Conservation (phyloP, 768 basidiomycete genomes). For the Termitomyces sp. region DNA sequence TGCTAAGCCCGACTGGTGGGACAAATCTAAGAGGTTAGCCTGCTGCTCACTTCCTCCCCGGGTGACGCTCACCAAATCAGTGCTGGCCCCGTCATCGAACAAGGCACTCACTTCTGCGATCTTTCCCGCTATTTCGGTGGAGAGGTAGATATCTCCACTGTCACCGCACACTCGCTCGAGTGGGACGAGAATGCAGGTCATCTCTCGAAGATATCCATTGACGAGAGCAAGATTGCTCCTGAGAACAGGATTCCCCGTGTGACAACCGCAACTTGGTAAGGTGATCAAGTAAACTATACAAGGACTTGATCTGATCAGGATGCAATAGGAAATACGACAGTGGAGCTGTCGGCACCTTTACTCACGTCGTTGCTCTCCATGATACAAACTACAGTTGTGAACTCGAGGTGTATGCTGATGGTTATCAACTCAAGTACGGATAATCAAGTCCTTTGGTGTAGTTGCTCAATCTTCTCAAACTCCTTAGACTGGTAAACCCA, state of each 20-base stretch:
- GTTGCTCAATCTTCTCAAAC: conserved; percentile 1
- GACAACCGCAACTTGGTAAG: conserved; percentile 85
- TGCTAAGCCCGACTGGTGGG: conserved; percentile 88
- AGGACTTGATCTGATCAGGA: conserved; percentile 1
- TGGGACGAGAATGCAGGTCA: conserved; percentile 88
- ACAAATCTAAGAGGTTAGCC: conserved; percentile 74
- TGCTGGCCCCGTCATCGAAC: conserved; percentile 81
- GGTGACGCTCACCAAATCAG: conserved; percentile 25
- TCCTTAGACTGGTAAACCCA: conserved; percentile 76
- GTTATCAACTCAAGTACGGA: conserved; percentile 76
- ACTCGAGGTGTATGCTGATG: conserved; percentile 91
- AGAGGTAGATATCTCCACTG: conserved; percentile 80
- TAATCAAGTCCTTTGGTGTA: not conserved
- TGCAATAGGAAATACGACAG: conserved; percentile 85
- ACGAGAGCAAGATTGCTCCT: conserved; percentile 79
- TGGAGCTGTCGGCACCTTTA: conserved; percentile 91
- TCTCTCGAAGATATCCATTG: conserved; percentile 74
- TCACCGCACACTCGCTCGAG: conserved; percentile 84
- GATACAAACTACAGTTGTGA: conserved; percentile 93
- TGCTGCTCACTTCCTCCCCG: not conserved
- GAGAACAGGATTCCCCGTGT: conserved; percentile 93
- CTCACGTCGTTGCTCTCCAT: conserved; percentile 87
- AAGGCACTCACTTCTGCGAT: conserved; percentile 97
- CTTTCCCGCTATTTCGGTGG: conserved; percentile 97
- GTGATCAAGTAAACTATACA: not conserved